phyloP scores from a whole-genome alignment of 2,329 filamentous ascomycete species.

The Hawksworthiomyces lignivorus region DNA sequence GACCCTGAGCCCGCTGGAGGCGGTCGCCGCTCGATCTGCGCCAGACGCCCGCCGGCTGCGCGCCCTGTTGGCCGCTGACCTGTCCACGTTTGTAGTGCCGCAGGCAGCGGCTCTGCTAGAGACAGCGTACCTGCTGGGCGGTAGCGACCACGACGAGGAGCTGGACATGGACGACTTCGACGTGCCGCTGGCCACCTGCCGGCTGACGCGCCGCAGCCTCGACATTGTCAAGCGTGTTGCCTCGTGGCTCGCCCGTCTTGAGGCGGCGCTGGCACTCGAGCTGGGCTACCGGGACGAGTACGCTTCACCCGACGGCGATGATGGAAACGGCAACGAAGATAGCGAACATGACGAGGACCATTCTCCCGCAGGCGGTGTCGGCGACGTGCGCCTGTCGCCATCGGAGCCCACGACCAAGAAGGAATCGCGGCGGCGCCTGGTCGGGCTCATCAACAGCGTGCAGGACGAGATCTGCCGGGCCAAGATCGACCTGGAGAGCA shows the following conservation, averaged over 20 bases:
- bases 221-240: not conserved
- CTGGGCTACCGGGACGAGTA: conserved; percentile 12
- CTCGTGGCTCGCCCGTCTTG: conserved; percentile 10
- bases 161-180: not conserved
- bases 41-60: conserved; percentile 3
- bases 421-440: conserved; percentile 4
- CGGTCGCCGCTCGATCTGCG: no score
- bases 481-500: conserved; percentile 3
- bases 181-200: conserved; percentile 4
- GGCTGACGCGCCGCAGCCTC: not conserved
- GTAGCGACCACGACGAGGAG: conserved; percentile 3
- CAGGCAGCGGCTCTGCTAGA: conserved; percentile 8
- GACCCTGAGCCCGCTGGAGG: not conserved
- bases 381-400: not conserved
- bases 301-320: not conserved
- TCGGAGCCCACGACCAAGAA: not conserved
- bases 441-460: conserved; percentile 6
- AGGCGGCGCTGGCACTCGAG: conserved; percentile 10
- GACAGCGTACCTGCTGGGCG: conserved; percentile 7
- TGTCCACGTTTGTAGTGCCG: conserved; percentile 10
- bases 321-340: no score
- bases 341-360: not conserved
- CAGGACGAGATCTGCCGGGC: conserved; percentile 11
- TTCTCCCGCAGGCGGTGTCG: not conserved
- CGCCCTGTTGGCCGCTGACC: conserved; percentile 9